These are phyloP conservation scores for Epichloe sylvatica DNA, from an alignment of 2,329 filamentous ascomycete genomes.

Conservation along the genomic window DNA sequence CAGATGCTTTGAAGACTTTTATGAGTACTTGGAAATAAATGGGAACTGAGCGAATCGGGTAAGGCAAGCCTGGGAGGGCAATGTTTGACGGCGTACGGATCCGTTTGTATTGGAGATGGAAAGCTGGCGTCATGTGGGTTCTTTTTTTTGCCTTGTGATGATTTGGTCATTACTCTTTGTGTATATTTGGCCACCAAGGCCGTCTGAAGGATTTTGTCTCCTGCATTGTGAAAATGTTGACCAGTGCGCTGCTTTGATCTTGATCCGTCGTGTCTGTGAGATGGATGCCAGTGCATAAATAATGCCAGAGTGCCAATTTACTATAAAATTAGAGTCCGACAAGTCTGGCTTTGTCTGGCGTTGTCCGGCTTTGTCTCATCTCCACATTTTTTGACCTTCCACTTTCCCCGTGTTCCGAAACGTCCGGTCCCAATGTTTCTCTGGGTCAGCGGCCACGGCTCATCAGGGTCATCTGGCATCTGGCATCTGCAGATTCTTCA, in stretches of 20 bases:
- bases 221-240: too few species aligned
- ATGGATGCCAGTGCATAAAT: too few species aligned
- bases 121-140: background rate
- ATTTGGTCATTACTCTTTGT: background rate
- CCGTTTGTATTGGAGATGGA: background rate
- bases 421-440: background rate
- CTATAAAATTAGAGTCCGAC: too few species aligned
- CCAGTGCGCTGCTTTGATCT: too few species aligned
- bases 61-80: background rate
- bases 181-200: background rate
- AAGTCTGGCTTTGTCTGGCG: background rate
- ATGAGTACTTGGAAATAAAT: background rate
- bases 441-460: background rate
- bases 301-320: too few species aligned
- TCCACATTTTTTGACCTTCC: background rate
- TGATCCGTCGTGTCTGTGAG: too few species aligned
- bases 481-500: background rate
- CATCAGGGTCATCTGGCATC: background rate
- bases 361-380: background rate
- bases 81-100: background rate
- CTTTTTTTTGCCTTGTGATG: background rate
- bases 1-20: background rate
- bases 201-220: background rate
- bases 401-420: background rate
- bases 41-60: background rate